phyloP scores from a whole-genome alignment of 805 yeast species.

The Kodamaea leandrae region DNA sequence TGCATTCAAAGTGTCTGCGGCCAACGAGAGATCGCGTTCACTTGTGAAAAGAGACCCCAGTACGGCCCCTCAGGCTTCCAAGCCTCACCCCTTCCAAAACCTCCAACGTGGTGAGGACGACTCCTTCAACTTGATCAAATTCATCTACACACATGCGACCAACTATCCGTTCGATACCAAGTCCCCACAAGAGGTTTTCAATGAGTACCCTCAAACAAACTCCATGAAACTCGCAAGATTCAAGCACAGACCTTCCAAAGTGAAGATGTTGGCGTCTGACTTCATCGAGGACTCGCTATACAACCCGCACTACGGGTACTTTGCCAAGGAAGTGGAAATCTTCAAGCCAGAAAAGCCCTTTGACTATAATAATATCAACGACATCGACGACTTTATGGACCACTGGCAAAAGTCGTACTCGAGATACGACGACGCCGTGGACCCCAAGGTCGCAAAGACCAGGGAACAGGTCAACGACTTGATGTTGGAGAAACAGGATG shows the following conservation, averaged over 20 bases:
- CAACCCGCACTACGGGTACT: slow-evolving; percentile 80
- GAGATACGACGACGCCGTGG: slow-evolving; percentile 39
- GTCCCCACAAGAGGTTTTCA: slow-evolving; percentile 39
- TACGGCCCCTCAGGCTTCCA: slow-evolving; percentile 1
- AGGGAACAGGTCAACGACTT: slow-evolving; percentile 14
- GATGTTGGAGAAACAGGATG: slow-evolving; percentile 11
- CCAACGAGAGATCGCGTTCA: slow-evolving; percentile 19
- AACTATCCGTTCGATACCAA: slow-evolving; percentile 40
- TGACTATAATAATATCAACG: slow-evolving; percentile 53
- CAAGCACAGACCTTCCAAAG: slow-evolving; percentile 52
- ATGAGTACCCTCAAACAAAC: slow-evolving; percentile 33
- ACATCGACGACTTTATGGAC: slow-evolving; percentile 67
- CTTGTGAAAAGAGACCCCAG: slow-evolving; percentile 8
- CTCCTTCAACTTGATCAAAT: slow-evolving; percentile 30
- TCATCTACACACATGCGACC: slow-evolving; percentile 38
- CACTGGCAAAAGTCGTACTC: slow-evolving; percentile 64
- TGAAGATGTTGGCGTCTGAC: slow-evolving; percentile 72
- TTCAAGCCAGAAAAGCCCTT: slow-evolving; percentile 67
- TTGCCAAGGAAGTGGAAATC: slow-evolving; percentile 73
- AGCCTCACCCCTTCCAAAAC: slow-evolving; percentile 27
- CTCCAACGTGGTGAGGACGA: slow-evolving; percentile 7
- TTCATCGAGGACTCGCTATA: slow-evolving; percentile 84
- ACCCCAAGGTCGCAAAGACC: slow-evolving; percentile 13
- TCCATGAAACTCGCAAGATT: slow-evolving; percentile 30
- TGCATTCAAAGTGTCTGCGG: slow-evolving; percentile 38